Base-by-base conservation (phyloP, 2,329 filamentous ascomycete species). In the Cladosporium colombiae region DNA sequence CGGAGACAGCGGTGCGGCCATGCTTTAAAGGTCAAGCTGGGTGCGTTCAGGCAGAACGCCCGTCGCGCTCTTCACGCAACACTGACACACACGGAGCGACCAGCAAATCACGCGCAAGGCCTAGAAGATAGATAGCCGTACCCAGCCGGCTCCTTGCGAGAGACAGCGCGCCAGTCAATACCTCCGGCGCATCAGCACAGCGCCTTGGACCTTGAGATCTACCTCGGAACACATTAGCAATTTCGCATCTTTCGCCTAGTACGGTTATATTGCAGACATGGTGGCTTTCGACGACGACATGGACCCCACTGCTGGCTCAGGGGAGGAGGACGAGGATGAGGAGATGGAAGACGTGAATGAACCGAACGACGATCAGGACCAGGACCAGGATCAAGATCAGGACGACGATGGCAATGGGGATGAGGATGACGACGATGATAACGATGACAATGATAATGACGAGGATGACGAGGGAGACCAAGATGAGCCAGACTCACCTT, bases 251-350 rank as follows among this genome's bases (percentile, higher is more conserved):
- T 53, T 55, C 31, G 27, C 52, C 11, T 31, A 31, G 52, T 29
- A 33, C 27, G 18, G n/a, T 23, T n/a, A 37, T n/a, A 25, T 29
- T 25, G 55, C 55, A 53, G 67, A 29, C 23, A 78, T 78, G 76
- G 77, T 74, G 25, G 78, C 80, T 67, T 82, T 81, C 69, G 80
- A 82, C 69, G 81, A 83, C 67, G 81, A 83, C 66, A 80, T 70
- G 27, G 76, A 76, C 52, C 71, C 67, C 3, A 73, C 72, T 23
- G 68, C 65, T 70, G 76, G 72, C 53, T 78, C 76, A 23, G 74
- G 76, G 63, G 79, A 80, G 55, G 78, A 83, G 64, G 77, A 77
- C 49, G 81, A 82, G 73, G 79, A 76, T 40, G 79, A 80, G 44
- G 80, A 82, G 64, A 80, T 79, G 66, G 80, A 80, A 53, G 78